These are phyloP conservation scores for Tulasnella sp. DNA, from an alignment of 768 basidiomycete genomes.

Conservation along the genomic window DNA sequence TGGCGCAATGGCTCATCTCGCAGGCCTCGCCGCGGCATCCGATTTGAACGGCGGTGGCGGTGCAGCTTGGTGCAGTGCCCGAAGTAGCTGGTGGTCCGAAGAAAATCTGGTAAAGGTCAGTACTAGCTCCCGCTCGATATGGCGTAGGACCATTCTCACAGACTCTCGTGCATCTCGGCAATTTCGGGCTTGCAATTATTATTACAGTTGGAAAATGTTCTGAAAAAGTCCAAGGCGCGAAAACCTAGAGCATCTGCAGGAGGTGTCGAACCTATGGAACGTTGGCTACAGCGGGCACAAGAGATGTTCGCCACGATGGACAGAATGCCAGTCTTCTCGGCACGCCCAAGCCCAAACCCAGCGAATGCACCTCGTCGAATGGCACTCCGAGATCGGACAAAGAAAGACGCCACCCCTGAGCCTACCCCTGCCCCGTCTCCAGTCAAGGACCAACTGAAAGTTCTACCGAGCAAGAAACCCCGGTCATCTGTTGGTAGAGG, in stretches of 20 bases:
- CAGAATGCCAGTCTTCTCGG: background rate
- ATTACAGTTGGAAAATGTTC: conserved; percentile 37
- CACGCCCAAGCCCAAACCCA: conserved; percentile 1
- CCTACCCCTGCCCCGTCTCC: background rate
- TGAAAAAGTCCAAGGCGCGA: conserved; percentile 32
- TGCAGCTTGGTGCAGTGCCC: conserved; percentile 3
- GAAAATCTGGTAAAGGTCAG: conserved; percentile 49
- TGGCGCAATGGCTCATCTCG: conserved; percentile 71
- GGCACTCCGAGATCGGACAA: conserved; percentile 15
- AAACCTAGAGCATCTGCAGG: conserved; percentile 19
- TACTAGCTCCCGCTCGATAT: conserved; percentile 13
- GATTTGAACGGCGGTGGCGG: background rate
- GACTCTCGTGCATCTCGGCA: conserved; percentile 24
- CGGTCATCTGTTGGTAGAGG: background rate
- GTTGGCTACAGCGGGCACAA: conserved; percentile 50
- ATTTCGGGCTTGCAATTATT: background rate
- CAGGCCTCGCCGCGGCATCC: conserved; percentile 38
- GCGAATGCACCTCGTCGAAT: conserved; percentile 1
- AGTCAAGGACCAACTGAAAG: background rate
- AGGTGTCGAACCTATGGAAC: conserved; percentile 24
- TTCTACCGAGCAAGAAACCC: background rate
- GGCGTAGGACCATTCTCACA: conserved; percentile 19
- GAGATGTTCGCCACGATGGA: conserved; percentile 36
- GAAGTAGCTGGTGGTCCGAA: conserved; percentile 50
- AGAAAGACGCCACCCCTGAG: conserved; percentile 5